Base-by-base conservation (phyloP, 2,329 filamentous ascomycete genomes). In the Fusarium sp. region DNA sequence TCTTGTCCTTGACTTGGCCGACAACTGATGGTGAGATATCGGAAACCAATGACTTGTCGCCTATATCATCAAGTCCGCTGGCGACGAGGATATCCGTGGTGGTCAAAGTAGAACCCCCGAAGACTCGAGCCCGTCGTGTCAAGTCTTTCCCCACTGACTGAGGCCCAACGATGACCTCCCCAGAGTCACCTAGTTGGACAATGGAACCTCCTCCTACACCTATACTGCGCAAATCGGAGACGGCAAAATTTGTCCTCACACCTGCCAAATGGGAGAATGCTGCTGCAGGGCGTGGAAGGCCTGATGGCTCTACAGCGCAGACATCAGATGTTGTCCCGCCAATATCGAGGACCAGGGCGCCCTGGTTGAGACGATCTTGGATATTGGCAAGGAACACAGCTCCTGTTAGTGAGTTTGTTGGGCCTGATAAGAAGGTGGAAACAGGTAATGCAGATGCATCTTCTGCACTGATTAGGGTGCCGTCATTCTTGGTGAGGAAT, bases 401-500 rank as follows among this genome's bases (percentile, higher is more conserved):
- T 2, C 90, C 89, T 32, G 87, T 86, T 81, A 90, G 88, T 62
- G 87, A 89, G 73, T 92, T 92, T 0, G 90, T 91, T 4, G 90
- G 88, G 0, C 90, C 90, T 35, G 86, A 89, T 0, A 88, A 87
- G 69, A 92, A 92, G 0, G 88, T 91, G 47, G 87, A 82, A 52
- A 91, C 90, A 0, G 90, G 90, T 27, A 90, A 81, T 22, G 83
- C 80, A 0, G 88, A 85, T 2, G 90, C 90, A 62, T 84, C 82
- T 3, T 84, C 83, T 0, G 86, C 88, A 3, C 86, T 85, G 12
- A 90, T 81, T 3, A 92, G 83, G 0, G 89, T 91, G 2, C 90
- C 90, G 69, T 91, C 89, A 60, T 92, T 92, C 74, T 90, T 87
- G 0, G 90, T 90, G 43, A 92, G 82, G 72, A 89, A 91, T 0